phyloP scores from a whole-genome alignment of 1,284 basidiomycete genomes.

The Amylostereum areolatum region DNA sequence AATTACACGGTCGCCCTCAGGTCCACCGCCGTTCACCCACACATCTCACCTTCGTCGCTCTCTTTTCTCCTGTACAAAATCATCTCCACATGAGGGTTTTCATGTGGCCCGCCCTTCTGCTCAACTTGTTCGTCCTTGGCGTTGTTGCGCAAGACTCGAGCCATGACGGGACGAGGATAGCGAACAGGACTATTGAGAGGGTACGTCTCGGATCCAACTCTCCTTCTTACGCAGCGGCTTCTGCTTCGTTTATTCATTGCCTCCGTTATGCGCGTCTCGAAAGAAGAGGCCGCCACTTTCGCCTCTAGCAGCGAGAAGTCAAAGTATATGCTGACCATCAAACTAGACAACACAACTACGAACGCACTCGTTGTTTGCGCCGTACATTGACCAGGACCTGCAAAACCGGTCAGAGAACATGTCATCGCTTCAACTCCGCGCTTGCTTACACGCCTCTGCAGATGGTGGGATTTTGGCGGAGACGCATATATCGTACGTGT shows the following conservation, averaged over 20 bases:
- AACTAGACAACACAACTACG: constrained; percentile 67
- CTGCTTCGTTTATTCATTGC: too few species aligned
- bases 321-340: too few species aligned
- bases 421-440: neutral
- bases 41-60: too few species aligned
- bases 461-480: constrained; percentile 92
- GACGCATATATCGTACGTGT: constrained; percentile 77
- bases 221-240: too few species aligned
- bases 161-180: constrained; percentile 43
- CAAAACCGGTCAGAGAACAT: constrained; percentile 70
- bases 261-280: too few species aligned
- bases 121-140: constrained; percentile 18
- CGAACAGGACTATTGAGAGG: constrained; percentile 64
- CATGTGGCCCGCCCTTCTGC: too few species aligned
- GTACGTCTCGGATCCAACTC: constrained; percentile 30
- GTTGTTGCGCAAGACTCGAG: constrained; percentile 22
- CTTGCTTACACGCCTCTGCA: constrained; percentile 18
- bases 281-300: neutral
- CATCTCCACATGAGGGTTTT: too few species aligned
- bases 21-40: too few species aligned
- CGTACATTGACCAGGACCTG: constrained; percentile 83
- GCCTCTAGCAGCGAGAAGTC: too few species aligned
- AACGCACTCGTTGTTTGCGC: constrained; percentile 81
- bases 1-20: too few species aligned
- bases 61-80: too few species aligned